Evolutionary conservation across 2,329 filamentous ascomycete species (phyloP), one percentile per base, ranked within the genome.

Genomic region (Coniochaeta sp.): DNA sequence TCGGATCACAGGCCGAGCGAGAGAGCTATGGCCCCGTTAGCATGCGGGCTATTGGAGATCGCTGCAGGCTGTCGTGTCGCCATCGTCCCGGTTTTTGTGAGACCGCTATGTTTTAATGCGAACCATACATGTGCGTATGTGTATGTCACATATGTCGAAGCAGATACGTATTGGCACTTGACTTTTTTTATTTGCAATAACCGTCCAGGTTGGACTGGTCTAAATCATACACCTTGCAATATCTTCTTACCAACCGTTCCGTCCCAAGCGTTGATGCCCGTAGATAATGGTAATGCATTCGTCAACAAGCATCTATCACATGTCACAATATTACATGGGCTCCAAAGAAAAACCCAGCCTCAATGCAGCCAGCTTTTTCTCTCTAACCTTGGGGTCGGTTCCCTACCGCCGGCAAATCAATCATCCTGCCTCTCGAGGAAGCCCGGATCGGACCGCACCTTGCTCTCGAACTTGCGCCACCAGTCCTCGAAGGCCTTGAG

Each of bases 381-480:
- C 5, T 5, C 17, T 19, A 6, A 36, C 32, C 16, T 9, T 19
- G 38, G n/a, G 6, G 10, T 5, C 3, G 36, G 19, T 12, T 12
- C 34, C 34, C 4, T 12, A 8, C 34, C 34, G 3, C 12, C 19
- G 4, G 38, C 38, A 42, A 19, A 42, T 42, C 38, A 42, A 34
- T 55, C 52, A 55, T 55, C 68, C 50, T 67, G 67, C 68, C 88
- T 85, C 75, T 98, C 93, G 66, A 99, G 77, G 72, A 99, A 99
- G 7, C 85, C 84, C 0, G 95, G 93, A 76, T 99, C 95, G 64
- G 85, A 82, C 67, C 93, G 88, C 42, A 99, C 83, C 70, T 87
- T 88, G 62, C 85, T 84, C 78, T 99, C 93, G 76, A 99, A 99
- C 75, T 97, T 98, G 62, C 81, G 83, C 95, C 96, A 99, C 95